Base-by-base conservation (phyloP, 129 eudicot genomes). In the Tagetes erecta region DNA sequence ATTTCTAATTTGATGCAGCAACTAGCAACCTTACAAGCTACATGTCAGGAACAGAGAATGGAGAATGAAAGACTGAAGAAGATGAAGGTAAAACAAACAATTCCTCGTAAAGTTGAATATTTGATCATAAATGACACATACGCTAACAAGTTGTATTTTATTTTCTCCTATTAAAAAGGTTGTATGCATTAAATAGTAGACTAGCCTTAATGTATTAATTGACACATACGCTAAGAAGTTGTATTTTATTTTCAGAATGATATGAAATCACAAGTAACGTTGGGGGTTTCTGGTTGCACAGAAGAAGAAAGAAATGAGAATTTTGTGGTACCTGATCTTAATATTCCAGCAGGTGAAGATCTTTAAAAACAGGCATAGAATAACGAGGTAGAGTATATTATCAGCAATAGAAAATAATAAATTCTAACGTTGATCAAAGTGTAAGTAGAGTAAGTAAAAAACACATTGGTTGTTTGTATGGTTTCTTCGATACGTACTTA, bases 371-470 rank as follows among this genome's bases (percentile, higher is more conserved):
- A 39, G 72, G 71, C 67, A 79, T 79, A 79, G 79, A 73, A 79
- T 79, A 72, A 69, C 76, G 1, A n/a, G 14, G 67, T 74, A 77
- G 76, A 71, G 65, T 66, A 79, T 79, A 73, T 8, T 12, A 36
- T 79, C 83, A 79, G 60, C 83, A 73, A 79, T 44, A 72, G 78
- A 79, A 69, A 72, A 79, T 73, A 72, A 79, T 73, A 79, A 79
- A 60, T 79, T 72, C 79, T 79, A 73, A 79, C 70, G 78, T 79
- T 79, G 79, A 79, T 8, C 12, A 65, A 51, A 66, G 37, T 79
- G 83, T 79, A 79, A 79, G 83, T 73, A 79, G 79, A 35, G 27
- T 20, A 20, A 20, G 27, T 20, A 20, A 44, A 71, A 46, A 42
- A 52, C 52, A 65, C 78, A 72, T 72, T 3, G 7, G 50, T 34